Conservation (phyloP, 768 basidiomycete genomes). For the Leucogyrophana mollusca region DNA sequence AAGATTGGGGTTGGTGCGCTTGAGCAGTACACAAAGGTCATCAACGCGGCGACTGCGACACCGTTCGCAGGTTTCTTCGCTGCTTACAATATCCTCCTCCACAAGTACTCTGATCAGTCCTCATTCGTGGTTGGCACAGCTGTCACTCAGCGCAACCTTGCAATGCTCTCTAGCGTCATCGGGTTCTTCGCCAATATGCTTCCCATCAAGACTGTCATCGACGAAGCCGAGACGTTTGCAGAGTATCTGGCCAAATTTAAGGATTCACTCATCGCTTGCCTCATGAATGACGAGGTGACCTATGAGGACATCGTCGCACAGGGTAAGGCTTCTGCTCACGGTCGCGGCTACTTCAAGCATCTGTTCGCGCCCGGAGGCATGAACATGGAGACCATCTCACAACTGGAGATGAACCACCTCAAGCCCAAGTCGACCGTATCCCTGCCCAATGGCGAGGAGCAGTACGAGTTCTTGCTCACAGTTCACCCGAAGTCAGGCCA, state of each 20-base stretch:
- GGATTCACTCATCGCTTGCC: constrained; percentile 16
- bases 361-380: constrained; percentile 29
- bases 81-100: constrained; percentile 30
- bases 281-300: constrained; percentile 27
- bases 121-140: constrained; percentile 28
- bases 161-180: constrained; percentile 25
- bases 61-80: constrained; percentile 30
- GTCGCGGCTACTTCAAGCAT: constrained; percentile 30
- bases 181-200: too few relatives aligned
- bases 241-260: constrained; percentile 24
- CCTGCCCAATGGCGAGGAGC: constrained; percentile 27
- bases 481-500: constrained; percentile 23
- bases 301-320: too few relatives aligned
- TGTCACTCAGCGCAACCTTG: constrained; percentile 29
- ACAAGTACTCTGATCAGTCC: constrained; percentile 30
- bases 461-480: constrained; percentile 19
- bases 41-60: constrained; percentile 17
- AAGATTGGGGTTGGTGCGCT: constrained; percentile 12
- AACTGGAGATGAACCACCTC: constrained; percentile 15
- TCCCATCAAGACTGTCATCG: constrained; percentile 23
- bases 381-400: constrained; percentile 24
- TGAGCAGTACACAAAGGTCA: constrained; percentile 17
- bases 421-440: too few relatives aligned
- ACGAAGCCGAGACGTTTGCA: constrained; percentile 21
- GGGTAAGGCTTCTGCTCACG: constrained; percentile 19